Conservation (phyloP, 2,329 filamentous ascomycete species). For the Aspergillus glaucus region DNA sequence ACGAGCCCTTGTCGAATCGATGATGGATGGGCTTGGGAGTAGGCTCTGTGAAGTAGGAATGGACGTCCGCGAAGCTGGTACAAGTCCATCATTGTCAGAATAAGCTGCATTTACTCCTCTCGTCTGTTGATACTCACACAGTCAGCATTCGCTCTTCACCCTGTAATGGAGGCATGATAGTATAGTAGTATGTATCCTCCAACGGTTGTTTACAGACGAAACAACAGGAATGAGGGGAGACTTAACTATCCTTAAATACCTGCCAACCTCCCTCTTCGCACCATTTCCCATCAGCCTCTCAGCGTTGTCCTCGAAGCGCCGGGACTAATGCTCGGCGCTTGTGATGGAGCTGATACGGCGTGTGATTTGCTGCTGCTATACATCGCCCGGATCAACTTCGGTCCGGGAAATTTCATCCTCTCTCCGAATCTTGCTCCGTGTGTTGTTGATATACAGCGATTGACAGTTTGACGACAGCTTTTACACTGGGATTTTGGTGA, state of each 20-base stretch:
- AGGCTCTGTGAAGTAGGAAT: conserved; percentile 57
- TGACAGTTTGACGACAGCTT: conserved; percentile 1
- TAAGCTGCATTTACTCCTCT: neutral
- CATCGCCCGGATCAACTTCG: neutral
- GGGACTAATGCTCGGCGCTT: conserved; percentile 6
- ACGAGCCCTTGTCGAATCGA: conserved; percentile 59
- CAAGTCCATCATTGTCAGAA: neutral
- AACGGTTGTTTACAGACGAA: neutral
- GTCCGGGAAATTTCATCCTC: conserved; percentile 4
- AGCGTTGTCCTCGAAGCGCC: neutral
- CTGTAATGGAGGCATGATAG: conserved; percentile 39
- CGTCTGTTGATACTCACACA: conserved; percentile 34
- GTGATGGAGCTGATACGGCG: neutral
- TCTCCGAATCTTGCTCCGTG: neutral
- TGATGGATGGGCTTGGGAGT: conserved; percentile 51
- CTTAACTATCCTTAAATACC: neutral
- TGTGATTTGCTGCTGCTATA: neutral
- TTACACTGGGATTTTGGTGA: neutral
- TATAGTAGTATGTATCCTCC: neutral
- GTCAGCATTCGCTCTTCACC: conserved; percentile 43
- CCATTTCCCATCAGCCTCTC: neutral
- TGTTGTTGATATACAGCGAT: conserved; percentile 1
- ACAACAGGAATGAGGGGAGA: neutral
- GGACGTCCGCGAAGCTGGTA: conserved; percentile 56
- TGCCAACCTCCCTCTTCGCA: neutral